Percentiles rank a stretch among this genome's conserved stretches.
These are phyloP conservation scores for Tripidium arundinaceum DNA, from an alignment of 202 grass and related monocot genomes.

Conservation along the genomic window DNA sequence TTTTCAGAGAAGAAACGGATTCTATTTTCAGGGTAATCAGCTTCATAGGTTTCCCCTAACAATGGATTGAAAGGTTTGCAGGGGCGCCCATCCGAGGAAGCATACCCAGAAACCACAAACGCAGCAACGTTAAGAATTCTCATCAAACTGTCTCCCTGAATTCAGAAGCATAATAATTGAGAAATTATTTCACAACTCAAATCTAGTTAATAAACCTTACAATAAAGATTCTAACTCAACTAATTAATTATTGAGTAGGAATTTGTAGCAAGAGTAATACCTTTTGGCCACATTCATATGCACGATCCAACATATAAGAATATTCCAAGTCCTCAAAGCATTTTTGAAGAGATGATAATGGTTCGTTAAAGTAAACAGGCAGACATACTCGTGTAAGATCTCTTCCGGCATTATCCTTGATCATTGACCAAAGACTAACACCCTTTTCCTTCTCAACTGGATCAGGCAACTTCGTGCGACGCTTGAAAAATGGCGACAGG, in stretches of 20 bases:
- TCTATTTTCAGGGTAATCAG: constrained; percentile 66
- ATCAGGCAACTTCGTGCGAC: constrained; percentile 56
- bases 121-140: constrained; percentile 75
- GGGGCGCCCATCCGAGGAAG: constrained; percentile 57
- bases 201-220: not conserved
- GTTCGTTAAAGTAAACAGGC: too few relatives aligned
- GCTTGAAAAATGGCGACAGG: not conserved
- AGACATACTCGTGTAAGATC: too few relatives aligned
- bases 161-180: constrained; percentile 24
- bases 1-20: constrained; percentile 76
- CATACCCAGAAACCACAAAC: constrained; percentile 77
- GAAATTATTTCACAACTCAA: constrained; percentile 8
- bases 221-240: not conserved
- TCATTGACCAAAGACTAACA: too few relatives aligned
- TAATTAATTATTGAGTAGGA: not conserved
- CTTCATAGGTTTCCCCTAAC: constrained; percentile 85
- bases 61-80: constrained; percentile 89
- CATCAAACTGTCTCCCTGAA: constrained; percentile 65
- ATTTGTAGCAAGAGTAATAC: constrained; percentile 34
- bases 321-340: too few relatives aligned
- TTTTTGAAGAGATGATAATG: too few relatives aligned
- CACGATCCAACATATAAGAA: too few relatives aligned
- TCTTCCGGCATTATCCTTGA: too few relatives aligned
- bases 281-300: constrained; percentile 64
- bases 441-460: too few relatives aligned